Evolutionary conservation across 2,329 filamentous ascomycete genomes (phyloP).

Genomic region (Cucurbitaria berberidis): DNA sequence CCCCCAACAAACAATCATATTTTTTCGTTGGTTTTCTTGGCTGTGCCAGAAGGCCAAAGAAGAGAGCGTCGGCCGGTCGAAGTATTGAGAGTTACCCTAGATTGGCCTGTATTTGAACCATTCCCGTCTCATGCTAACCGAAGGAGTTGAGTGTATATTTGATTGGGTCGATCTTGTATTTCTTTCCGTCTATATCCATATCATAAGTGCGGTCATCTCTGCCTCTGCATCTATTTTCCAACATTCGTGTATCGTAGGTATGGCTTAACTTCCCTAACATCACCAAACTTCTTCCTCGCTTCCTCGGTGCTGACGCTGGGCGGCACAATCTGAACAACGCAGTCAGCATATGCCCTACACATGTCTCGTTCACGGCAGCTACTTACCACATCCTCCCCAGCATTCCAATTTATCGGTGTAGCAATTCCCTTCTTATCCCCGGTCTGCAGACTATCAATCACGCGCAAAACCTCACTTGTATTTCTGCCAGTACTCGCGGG

Average conservation of each 20-base stretch:
- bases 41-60: background rate
- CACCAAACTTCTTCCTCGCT: conserved; percentile 85
- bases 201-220: background rate
- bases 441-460: conserved; percentile 64
- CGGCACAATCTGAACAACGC: conserved; percentile 70
- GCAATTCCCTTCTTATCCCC: conserved; percentile 88
- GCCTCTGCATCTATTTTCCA: conserved; percentile 41
- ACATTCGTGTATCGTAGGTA: conserved; percentile 73
- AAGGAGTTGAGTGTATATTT: background rate
- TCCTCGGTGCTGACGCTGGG: conserved; percentile 82
- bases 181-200: background rate
- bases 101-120: background rate
- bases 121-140: background rate
- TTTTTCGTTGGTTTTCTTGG: background rate
- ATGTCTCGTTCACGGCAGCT: background rate
- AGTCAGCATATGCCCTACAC: background rate
- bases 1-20: background rate
- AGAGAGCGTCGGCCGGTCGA: background rate
- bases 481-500: conserved; percentile 82
- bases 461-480: conserved; percentile 62
- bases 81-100: background rate
- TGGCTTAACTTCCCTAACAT: conserved; percentile 67
- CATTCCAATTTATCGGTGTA: conserved; percentile 89
- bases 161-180: background rate
- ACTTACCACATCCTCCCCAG: conserved; percentile 75